phyloP scores from a whole-genome alignment of 345 rosid species.

The Euclidium syriacum region DNA sequence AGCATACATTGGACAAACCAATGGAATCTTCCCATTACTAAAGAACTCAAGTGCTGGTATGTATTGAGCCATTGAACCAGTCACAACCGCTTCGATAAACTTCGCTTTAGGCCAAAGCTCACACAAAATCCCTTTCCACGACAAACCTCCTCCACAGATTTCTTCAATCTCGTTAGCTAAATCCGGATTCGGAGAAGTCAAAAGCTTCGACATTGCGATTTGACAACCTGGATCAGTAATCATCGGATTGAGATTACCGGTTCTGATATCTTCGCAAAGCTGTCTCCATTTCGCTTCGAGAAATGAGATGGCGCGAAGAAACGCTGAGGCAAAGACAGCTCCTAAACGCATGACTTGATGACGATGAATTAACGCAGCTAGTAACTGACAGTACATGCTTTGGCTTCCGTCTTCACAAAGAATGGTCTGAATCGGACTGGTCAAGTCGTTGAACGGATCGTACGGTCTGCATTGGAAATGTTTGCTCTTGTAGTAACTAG shows the following conservation, averaged over 20 bases:
- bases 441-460: slow-evolving; percentile 65
- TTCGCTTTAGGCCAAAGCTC: slow-evolving; percentile 82
- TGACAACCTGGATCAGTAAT: slow-evolving; percentile 65
- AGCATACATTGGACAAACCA: slow-evolving; percentile 88
- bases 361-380: slow-evolving; percentile 71
- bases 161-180: slow-evolving; percentile 51
- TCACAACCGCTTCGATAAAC: slow-evolving; percentile 85
- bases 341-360: slow-evolving; percentile 71
- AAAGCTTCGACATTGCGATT: slow-evolving; percentile 35
- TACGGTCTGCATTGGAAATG: slow-evolving; percentile 70
- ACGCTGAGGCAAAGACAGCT: slow-evolving; percentile 88
- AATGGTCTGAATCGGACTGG: slow-evolving; percentile 84
- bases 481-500: slow-evolving; percentile 84
- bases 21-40: slow-evolving; percentile 71
- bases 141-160: slow-evolving; percentile 40
- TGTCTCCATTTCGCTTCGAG: slow-evolving; percentile 68
- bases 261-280: slow-evolving; percentile 61
- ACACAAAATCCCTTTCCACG: slow-evolving; percentile 85
- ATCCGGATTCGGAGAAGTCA: slow-evolving; percentile 38
- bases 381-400: slow-evolving; percentile 90
- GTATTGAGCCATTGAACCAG: slow-evolving; percentile 96
- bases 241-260: slow-evolving; percentile 59
- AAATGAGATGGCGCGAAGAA: slow-evolving; percentile 74
- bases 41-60: slow-evolving; percentile 75
- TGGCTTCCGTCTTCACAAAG: slow-evolving; percentile 85